Base-by-base conservation (phyloP, 768 basidiomycete species). In the Lentinula detonsa region DNA sequence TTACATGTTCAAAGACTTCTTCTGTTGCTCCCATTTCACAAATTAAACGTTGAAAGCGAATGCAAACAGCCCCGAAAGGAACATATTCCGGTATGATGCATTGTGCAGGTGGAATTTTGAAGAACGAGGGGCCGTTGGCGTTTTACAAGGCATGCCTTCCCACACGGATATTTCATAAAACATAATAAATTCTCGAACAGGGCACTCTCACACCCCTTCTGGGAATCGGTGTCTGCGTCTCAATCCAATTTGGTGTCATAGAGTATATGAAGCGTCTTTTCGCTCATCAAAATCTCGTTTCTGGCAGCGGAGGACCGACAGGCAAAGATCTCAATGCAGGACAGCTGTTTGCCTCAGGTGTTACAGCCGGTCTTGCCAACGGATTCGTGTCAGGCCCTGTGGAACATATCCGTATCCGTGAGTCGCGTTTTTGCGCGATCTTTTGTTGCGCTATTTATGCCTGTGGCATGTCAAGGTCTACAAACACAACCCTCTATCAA, bases 381-480 rank as follows among this genome's bases (percentile, higher is more conserved):
- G 89, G 93, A 33, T 79, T 96, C 61, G 94, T 97, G 40, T 95
- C 95, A 0, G 94, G 95, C 1, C 96, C 95, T 5, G 95, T 98
- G 16, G 95, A 98, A 72, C 95, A 98, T 70, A 95, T 98, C 70
- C 91, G 95, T 76, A 98, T 98, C 65, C 87, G 93, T 93, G 65
- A 71, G 90, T 77, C 34, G 13, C 18, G 35, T 48, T 48, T 45
- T 42, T 33, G 63, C 18, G 16, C 48, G 10, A 5, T 40, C 28
- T 50, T 54, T 56, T n/a, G 42, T 37, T 52, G 55, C 55, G 55
- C 15, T 33, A 18, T 42, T 55, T 65, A 62, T 53, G 57, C 33
- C n/a, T 65, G 28, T 39, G 64, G 40, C n/a, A 50, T 45, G 39
- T 40, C 11, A 64, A 95, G 93, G 95, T 59, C 77, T 98, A 28